phyloP scores from a whole-genome alignment of 2,329 filamentous ascomycete genomes.

The Fusarium sp. region DNA sequence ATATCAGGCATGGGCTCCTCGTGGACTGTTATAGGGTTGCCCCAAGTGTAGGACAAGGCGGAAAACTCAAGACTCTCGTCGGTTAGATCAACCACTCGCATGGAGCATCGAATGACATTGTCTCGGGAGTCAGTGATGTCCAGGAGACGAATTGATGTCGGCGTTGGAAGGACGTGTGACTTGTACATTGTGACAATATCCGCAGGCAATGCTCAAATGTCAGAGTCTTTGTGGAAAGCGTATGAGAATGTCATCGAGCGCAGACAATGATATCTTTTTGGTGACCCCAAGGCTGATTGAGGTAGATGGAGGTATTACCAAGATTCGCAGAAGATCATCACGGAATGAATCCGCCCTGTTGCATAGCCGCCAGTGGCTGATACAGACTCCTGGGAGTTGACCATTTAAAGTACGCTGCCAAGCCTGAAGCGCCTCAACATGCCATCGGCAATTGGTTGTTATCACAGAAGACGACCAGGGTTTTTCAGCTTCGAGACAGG shows the following conservation, averaged over 20 bases:
- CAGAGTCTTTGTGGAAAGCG: too few relatives aligned
- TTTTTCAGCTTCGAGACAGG: neutral
- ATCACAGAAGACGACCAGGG: neutral
- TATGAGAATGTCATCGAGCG: rapidly evolving
- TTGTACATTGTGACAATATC: neutral
- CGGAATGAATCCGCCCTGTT: neutral
- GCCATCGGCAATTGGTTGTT: neutral
- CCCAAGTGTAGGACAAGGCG: neutral
- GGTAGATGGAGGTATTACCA: neutral
- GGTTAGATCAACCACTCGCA: neutral
- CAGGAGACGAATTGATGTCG: neutral
- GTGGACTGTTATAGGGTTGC: neutral
- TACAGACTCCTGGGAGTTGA: neutral
- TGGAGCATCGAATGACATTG: neutral
- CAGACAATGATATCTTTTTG: neutral
- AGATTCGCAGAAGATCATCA: neutral
- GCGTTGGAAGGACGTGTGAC: neutral
- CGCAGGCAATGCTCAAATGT: too few relatives aligned
- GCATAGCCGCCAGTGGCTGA: constrained; percentile 2
- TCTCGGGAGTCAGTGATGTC: neutral
- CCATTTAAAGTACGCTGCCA: neutral
- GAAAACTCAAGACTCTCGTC: neutral
- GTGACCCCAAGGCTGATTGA: neutral
- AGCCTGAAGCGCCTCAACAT: neutral
- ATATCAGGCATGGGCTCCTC: neutral